Percentiles rank a stretch among this genome's conserved stretches.
Conservation (phyloP, 2,329 filamentous ascomycete species). For the Phialophora macrospora region DNA sequence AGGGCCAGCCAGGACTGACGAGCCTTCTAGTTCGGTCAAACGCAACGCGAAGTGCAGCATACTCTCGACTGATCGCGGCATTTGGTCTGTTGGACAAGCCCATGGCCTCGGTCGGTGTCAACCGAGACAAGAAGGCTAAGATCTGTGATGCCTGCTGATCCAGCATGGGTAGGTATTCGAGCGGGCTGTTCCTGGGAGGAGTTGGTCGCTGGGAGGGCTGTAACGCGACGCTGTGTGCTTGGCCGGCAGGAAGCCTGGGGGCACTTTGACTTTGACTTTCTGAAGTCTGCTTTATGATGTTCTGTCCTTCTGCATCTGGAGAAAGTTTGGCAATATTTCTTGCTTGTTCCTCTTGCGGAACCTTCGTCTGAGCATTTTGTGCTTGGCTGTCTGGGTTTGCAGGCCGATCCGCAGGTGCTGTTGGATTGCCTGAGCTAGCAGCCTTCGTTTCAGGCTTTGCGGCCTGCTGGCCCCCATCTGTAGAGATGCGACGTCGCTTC, state of each 20-base stretch:
- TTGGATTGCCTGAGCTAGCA: background rate
- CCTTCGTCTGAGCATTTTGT: background rate
- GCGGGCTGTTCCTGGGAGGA: conserved; percentile 48
- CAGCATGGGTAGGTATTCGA: conserved; percentile 65
- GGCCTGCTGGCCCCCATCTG: conserved; percentile 47
- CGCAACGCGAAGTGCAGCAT: conserved; percentile 63
- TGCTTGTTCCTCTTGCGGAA: conserved; percentile 13
- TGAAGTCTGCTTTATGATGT: background rate
- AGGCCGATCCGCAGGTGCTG: background rate
- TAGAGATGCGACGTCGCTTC: conserved; percentile 35
- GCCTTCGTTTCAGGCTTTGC: background rate
- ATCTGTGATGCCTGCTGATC: conserved; percentile 60
- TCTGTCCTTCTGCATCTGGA: background rate
- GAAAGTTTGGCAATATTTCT: background rate
- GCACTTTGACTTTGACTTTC: conserved; percentile 1
- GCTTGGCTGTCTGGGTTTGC: background rate
- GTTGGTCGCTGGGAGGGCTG: conserved; percentile 15
- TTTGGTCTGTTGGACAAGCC: conserved; percentile 61
- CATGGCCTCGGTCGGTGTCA: conserved; percentile 53
- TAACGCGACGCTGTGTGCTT: conserved; percentile 12
- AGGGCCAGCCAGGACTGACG: conserved; percentile 61
- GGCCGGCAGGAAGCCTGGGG: background rate
- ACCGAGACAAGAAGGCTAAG: conserved; percentile 22
- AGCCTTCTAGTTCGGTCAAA: conserved; percentile 69
- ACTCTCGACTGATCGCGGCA: conserved; percentile 64